These are phyloP conservation scores for Echium plantagineum DNA, from an alignment of 257 asterid genomes.

Conservation along the genomic window DNA sequence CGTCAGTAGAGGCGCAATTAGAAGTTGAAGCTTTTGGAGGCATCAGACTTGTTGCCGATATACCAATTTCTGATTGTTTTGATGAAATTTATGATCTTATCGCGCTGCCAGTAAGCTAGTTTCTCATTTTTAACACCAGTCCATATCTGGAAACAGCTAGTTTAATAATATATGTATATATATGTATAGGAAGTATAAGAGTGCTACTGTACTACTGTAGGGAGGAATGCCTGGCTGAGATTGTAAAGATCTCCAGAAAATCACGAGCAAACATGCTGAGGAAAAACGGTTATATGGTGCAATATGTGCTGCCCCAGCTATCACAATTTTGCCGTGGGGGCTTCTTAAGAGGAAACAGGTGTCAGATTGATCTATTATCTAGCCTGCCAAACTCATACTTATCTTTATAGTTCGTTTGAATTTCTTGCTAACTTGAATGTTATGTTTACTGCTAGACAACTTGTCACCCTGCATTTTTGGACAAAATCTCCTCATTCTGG, in stretches of 20 bases:
- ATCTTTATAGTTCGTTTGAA: not conserved
- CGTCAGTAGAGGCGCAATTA: constrained; percentile 81
- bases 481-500: constrained; percentile 66
- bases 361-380: not conserved
- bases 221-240: constrained; percentile 99
- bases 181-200: constrained; percentile 7
- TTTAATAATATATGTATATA: not conserved
- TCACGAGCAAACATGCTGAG: constrained; percentile 76
- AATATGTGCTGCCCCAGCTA: constrained; percentile 95
- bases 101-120: constrained; percentile 56
- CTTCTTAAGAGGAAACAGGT: constrained; percentile 74
- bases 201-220: constrained; percentile 33
- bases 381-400: not conserved
- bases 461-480: constrained; percentile 91
- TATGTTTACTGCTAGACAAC: constrained; percentile 43
- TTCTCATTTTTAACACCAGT: not conserved
- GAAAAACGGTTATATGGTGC: constrained; percentile 68
- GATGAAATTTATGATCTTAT: constrained; percentile 55
- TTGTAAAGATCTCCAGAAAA: constrained; percentile 46
- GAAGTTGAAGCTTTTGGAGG: constrained; percentile 83
- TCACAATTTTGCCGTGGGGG: constrained; percentile 94
- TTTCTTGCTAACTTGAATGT: constrained; percentile 18
- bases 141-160: not conserved
- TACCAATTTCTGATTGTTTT: constrained; percentile 52
- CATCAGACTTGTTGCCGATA: constrained; percentile 69